Conservation (phyloP, 2,329 filamentous ascomycete species). For the Fusarium cicatricum region DNA sequence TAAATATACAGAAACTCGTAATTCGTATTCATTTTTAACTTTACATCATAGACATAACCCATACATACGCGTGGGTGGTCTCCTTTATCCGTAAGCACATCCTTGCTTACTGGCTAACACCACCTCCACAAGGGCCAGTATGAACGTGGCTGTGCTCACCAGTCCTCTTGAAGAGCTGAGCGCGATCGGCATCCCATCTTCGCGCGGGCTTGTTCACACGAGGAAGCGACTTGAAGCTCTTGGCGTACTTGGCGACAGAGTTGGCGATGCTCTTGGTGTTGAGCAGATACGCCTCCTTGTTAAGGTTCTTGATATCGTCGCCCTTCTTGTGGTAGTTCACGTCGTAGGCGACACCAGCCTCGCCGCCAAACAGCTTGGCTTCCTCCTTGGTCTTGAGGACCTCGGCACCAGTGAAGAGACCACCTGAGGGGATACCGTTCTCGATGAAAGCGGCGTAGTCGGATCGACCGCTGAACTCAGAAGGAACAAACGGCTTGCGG, state of each 20-base stretch:
- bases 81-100: no score
- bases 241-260: constrained; percentile 52
- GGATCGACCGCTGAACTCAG: constrained; percentile 70
- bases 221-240: constrained; percentile 49
- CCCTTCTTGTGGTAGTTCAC: constrained; percentile 56
- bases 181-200: constrained; percentile 43
- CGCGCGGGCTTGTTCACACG: constrained; percentile 40
- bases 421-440: constrained; percentile 71
- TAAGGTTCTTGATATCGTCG: constrained; percentile 52
- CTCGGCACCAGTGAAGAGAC: constrained; percentile 74
- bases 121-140: constrained; percentile 44
- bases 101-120: constrained; percentile 8
- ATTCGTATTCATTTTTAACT: no score
- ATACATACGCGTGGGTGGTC: no score
- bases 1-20: no score
- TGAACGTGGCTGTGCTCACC: constrained; percentile 39
- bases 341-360: constrained; percentile 59
- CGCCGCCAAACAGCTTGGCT: constrained; percentile 67
- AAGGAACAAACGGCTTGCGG: constrained; percentile 62
- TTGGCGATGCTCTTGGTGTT: constrained; percentile 55
- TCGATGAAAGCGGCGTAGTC: constrained; percentile 75
- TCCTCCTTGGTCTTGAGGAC: constrained; percentile 68
- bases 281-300: constrained; percentile 54
- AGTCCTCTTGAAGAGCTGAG: constrained; percentile 41
- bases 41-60: no score